phyloP scores from a whole-genome alignment of 805 yeast genomes.

The Scheffersomyces stipitis region DNA sequence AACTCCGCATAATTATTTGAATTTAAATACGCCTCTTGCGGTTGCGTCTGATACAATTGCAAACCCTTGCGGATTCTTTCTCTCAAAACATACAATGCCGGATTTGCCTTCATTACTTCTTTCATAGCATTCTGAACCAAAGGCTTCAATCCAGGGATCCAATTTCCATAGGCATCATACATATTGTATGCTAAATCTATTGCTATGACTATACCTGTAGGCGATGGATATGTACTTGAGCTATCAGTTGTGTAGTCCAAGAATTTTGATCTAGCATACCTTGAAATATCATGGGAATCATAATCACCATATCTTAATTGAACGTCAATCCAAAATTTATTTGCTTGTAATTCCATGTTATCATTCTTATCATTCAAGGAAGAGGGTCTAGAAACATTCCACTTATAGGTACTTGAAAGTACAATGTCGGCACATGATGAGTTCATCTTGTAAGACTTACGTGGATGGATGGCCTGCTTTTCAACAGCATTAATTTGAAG shows the following conservation, averaged over 20 bases:
- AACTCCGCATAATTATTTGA: constrained; percentile 89
- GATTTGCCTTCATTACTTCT: constrained; percentile 92
- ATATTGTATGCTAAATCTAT: constrained; percentile 93
- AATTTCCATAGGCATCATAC: constrained; percentile 95
- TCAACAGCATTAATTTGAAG: constrained; percentile 82
- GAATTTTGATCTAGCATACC: constrained; percentile 90
- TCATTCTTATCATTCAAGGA: constrained; percentile 72
- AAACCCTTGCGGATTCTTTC: constrained; percentile 93
- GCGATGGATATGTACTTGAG: constrained; percentile 82
- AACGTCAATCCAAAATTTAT: constrained; percentile 91
- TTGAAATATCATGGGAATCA: constrained; percentile 94
- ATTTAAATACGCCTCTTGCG: constrained; percentile 87
- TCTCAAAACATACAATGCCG: constrained; percentile 85
- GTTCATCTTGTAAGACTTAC: constrained; percentile 96
- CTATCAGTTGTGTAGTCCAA: constrained; percentile 90
- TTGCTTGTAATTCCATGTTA: constrained; percentile 52
- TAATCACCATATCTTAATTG: constrained; percentile 96
- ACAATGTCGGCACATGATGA: constrained; percentile 93
- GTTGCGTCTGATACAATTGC: constrained; percentile 89
- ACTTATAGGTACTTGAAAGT: constrained; percentile 67
- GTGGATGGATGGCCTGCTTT: constrained; percentile 91
- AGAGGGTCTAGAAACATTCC: constrained; percentile 85
- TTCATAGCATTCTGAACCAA: constrained; percentile 88
- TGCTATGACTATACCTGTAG: constrained; percentile 88
- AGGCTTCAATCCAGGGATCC: constrained; percentile 95